Evolutionary conservation across 768 basidiomycete species (phyloP), one percentile per base, ranked within the genome.

Genomic region (Trametes cubensis): DNA sequence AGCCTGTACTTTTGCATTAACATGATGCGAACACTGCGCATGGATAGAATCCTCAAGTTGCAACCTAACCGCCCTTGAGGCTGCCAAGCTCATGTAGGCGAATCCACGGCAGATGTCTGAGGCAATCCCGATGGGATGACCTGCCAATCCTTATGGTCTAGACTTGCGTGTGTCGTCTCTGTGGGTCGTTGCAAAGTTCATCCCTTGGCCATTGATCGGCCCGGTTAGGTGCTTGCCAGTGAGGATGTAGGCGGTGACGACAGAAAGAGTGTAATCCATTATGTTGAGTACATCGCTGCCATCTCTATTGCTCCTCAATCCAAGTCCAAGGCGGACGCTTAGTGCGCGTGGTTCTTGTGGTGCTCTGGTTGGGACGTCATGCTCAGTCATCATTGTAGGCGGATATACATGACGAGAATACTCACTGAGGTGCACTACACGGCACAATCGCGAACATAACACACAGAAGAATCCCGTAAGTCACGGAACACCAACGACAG

Each of bases 281-380:
- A 47, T 46, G 51, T 55, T 48, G 26, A 40, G 30, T 60, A 64
- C 63, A 53, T 18, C 23, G 47, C 55, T 46, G 44, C 63, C 58
- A 56, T 30, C 63, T 59, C 51, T 57, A 46, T 63, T 49, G 51
- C 60, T 56, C 62, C 65, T 39, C 58, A 46, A 21, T 15, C 56
- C 34, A 40, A n/a, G 55, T 38, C 39, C 50, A 51, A 23, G 14
- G n/a, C 34, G 25, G 15, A 55, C 64, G 55, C 58, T 76, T 79
- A 94, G 77, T 94, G 92, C n/a, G 87, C 77, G 74, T 90, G 87
- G 80, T 94, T 92, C 84, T 94, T 93, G 85, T 92, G 90, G 78
- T 92, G 89, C 75, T 93, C 92, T 93, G 71, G 59, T 61, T 62
- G 40, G 48, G 63, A 42, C 54, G 47, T 14, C 56, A 52, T 42